Conservation (phyloP, 306 rosid genomes). For the Cicer pinnatifidum region DNA sequence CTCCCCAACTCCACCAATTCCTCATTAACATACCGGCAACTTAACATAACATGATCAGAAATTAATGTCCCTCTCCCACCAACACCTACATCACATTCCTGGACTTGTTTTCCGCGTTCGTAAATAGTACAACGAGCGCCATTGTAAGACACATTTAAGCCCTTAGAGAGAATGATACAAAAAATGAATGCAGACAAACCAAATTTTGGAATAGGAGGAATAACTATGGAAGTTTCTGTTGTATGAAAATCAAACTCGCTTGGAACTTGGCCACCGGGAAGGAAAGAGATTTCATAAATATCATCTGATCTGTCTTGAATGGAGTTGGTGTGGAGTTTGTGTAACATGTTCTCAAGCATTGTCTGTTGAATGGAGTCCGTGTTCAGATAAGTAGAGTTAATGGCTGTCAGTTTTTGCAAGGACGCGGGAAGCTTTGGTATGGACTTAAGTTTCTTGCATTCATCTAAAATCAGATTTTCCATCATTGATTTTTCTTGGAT, state of each 20-base stretch:
- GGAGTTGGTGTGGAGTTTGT: background rate
- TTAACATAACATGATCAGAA: background rate
- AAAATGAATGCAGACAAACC: background rate
- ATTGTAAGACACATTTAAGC: background rate
- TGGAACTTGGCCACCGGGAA: background rate
- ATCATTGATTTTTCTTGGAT: slow-evolving; percentile 6
- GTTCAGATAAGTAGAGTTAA: background rate
- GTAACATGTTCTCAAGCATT: background rate
- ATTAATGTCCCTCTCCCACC: background rate
- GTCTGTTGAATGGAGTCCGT: background rate
- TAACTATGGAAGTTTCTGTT: slow-evolving; percentile 2
- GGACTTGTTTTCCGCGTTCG: background rate
- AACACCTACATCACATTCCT: background rate
- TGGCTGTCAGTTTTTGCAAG: background rate
- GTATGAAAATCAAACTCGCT: background rate
- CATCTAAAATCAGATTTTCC: background rate
- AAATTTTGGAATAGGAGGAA: background rate
- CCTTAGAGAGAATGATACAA: background rate
- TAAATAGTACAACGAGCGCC: background rate
- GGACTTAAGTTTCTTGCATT: background rate
- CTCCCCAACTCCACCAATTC: too few species aligned
- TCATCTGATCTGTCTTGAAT: background rate
- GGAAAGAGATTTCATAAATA: background rate
- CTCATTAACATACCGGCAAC: fast-evolving
- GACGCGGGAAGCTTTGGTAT: background rate